phyloP scores from a whole-genome alignment of 768 basidiomycete genomes.

The Boletus barrowsii region DNA sequence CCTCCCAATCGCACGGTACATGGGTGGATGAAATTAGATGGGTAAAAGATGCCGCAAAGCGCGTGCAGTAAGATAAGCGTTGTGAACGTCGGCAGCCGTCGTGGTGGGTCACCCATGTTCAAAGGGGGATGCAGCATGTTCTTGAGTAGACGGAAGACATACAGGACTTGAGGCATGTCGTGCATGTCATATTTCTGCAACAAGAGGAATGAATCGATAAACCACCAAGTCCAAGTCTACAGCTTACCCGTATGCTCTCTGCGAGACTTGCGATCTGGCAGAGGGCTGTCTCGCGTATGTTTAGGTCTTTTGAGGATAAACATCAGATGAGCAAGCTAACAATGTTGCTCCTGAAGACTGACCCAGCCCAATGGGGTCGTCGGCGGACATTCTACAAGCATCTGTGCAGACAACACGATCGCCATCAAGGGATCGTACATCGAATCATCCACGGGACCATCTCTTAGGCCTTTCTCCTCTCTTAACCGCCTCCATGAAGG shows the following conservation, averaged over 20 bases:
- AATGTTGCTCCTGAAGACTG: constrained; percentile 77
- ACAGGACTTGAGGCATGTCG: constrained; percentile 70
- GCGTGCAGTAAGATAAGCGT: constrained; percentile 84
- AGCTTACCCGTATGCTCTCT: constrained; percentile 59
- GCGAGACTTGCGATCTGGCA: constrained; percentile 61
- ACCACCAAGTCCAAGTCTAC: not conserved
- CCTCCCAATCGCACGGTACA: constrained; percentile 75
- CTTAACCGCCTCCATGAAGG: constrained; percentile 60
- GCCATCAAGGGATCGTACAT: constrained; percentile 84
- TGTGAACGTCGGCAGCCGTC: constrained; percentile 70
- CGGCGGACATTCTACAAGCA: constrained; percentile 58
- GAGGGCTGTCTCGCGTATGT: constrained; percentile 58
- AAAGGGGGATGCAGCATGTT: constrained; percentile 10
- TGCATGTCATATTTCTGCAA: constrained; percentile 62
- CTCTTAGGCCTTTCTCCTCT: constrained; percentile 29
- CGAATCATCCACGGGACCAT: constrained; percentile 33
- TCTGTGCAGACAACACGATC: constrained; percentile 60
- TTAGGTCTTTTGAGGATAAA: constrained; percentile 62
- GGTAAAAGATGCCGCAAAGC: constrained; percentile 78
- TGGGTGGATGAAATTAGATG: constrained; percentile 86
- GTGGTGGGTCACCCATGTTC: constrained; percentile 51
- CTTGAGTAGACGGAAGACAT: constrained; percentile 53
- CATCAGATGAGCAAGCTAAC: constrained; percentile 69
- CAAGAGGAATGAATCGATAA: not conserved
- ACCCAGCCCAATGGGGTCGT: constrained; percentile 71